Evolutionary conservation across 148 eudicot genomes (phyloP).

Genomic region (Spergularia marina): DNA sequence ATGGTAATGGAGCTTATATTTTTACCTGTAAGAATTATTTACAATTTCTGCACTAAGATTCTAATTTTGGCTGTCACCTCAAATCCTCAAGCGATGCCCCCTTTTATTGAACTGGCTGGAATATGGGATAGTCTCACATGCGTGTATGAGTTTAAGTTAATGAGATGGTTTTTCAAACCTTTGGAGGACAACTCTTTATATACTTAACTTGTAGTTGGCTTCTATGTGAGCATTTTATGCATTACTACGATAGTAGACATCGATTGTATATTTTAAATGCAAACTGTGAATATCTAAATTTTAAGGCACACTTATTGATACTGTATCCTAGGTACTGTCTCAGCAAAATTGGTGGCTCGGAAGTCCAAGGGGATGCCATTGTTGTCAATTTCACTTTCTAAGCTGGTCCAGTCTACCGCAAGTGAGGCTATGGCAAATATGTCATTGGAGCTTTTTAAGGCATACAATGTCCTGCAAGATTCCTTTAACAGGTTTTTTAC

Average conservation of each 20-base stretch:
- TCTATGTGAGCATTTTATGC: background rate
- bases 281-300: conserved; percentile 3
- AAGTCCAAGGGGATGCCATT: conserved; percentile 89
- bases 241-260: background rate
- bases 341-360: conserved; percentile 77
- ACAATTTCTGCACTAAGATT: background rate
- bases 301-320: background rate
- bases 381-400: conserved; percentile 53
- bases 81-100: too few species aligned
- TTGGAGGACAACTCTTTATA: background rate
- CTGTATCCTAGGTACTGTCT: conserved; percentile 44
- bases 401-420: conserved; percentile 57
- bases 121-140: too few species aligned
- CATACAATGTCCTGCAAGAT: conserved; percentile 39
- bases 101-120: too few species aligned
- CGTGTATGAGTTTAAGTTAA: background rate
- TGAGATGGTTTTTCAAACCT: background rate
- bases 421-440: conserved; percentile 65
- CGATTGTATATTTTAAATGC: background rate
- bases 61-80: background rate
- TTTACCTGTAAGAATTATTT: background rate
- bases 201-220: background rate
- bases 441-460: conserved; percentile 62
- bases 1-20: conserved; percentile 41
- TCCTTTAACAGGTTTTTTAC: conserved; percentile 46